These are phyloP conservation scores for Aspergillus calidoustus DNA, from an alignment of 2,329 filamentous ascomycete species.

Conservation along the genomic window DNA sequence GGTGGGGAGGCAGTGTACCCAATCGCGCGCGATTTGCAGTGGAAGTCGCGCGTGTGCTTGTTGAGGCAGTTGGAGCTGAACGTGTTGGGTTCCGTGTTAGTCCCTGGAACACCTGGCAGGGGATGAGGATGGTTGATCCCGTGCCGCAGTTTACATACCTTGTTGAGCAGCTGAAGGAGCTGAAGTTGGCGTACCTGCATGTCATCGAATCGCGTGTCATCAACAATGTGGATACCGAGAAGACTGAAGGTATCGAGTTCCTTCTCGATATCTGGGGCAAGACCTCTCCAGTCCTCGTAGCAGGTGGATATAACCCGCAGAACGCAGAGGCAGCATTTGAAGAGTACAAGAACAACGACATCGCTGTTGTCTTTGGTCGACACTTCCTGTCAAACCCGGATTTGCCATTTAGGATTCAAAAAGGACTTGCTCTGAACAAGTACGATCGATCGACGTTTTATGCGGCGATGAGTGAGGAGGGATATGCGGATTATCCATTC, in stretches of 20 bases:
- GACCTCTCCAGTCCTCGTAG: conserved; percentile 14
- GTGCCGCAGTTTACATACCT: conserved; percentile 60
- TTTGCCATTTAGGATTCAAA: conserved; percentile 41
- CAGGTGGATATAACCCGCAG: conserved; percentile 19
- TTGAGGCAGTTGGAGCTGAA: conserved; percentile 50
- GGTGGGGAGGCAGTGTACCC: conserved; percentile 57
- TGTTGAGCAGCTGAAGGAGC: neutral
- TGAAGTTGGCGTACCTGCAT: conserved; percentile 45
- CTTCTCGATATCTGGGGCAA: conserved; percentile 15
- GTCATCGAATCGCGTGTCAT: conserved; percentile 17
- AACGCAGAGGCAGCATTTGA: conserved; percentile 8
- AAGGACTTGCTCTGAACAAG: conserved; percentile 37
- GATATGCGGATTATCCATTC: conserved; percentile 42
- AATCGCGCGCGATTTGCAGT: conserved; percentile 59
- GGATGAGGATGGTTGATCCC: conserved; percentile 62
- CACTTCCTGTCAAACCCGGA: conserved; percentile 49
- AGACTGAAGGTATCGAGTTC: conserved; percentile 15
- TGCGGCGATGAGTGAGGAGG: conserved; percentile 26
- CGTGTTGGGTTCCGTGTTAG: conserved; percentile 49
- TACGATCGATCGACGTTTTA: conserved; percentile 49
- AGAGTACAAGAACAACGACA: conserved; percentile 19
- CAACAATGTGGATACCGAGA: conserved; percentile 12
- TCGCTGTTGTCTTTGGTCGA: conserved; percentile 43
- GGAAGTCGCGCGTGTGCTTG: conserved; percentile 54
- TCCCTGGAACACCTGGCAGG: conserved; percentile 37